phyloP scores from a whole-genome alignment of 768 basidiomycete species.

The Podaxis sp. region DNA sequence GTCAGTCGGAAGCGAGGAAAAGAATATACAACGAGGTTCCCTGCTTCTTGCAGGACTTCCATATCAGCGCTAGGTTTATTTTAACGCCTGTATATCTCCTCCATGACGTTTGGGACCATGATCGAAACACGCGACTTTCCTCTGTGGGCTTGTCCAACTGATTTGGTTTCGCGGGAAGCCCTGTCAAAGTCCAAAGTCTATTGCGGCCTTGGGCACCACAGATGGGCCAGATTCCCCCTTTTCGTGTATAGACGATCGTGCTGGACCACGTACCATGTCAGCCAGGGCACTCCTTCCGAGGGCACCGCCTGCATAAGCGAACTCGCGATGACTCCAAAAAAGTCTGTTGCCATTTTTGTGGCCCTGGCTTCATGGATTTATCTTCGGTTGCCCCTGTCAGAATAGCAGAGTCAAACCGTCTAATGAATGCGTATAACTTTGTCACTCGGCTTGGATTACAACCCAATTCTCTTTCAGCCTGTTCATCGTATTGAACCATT shows the following conservation, averaged over 20 bases:
- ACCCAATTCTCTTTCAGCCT: not conserved
- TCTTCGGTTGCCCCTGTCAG: not conserved
- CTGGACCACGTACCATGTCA: constrained; percentile 4
- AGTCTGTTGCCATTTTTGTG: not conserved
- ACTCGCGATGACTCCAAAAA: not conserved
- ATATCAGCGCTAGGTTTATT: constrained; percentile 11
- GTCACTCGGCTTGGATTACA: not conserved
- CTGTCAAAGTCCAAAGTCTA: not conserved
- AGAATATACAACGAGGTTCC: constrained; percentile 11
- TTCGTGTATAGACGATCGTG: not conserved
- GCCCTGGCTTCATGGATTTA: not conserved
- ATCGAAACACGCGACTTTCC: constrained; percentile 2
- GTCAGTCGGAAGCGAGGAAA: constrained; percentile 14
- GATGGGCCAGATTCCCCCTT: constrained; percentile 7
- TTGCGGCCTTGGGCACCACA: not conserved
- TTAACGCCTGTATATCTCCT: not conserved
- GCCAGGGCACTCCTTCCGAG: not conserved
- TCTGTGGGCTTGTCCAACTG: not conserved
- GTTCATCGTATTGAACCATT: not conserved
- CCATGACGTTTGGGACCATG: constrained; percentile 7
- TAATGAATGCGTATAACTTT: not conserved
- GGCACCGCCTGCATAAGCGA: not conserved
- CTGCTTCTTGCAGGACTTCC: constrained; percentile 10
- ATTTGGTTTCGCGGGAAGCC: constrained; percentile 10
- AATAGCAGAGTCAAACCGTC: not conserved